Base-by-base conservation (phyloP, 805 yeast genomes). In the Lachancea nothofagi region DNA sequence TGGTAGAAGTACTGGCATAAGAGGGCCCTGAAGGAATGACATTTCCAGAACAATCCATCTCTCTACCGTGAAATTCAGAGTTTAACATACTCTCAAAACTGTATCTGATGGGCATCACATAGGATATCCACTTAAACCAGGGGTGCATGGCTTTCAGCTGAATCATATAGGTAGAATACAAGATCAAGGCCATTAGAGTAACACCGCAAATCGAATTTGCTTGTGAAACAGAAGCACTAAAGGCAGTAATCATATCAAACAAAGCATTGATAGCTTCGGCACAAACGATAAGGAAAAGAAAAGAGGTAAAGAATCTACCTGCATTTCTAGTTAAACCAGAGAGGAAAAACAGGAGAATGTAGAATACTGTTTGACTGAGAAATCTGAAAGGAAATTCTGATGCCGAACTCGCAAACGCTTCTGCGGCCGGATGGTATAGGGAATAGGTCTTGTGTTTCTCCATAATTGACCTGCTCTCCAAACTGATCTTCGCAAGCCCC, bases 371-470 rank as follows among this genome's bases (percentile, higher is more conserved):
- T 21, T 69, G 53, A 27, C 71, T 66, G 24, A 69, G 46, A 22
- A 74, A 44, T 59, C 82, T 82, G 40, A 76, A 67, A 3, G 90
- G 89, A 43, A 83, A 58, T 36, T 77, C 80, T 3, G 84, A 71
- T 3, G 80, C 43, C 33, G 78, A 66, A 4, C 77, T 66, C 0
- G 86, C 80, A 3, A 83, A 49, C 1, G 86, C 83, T 53, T 83
- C 90, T 3, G 85, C 78, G 10, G 86, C 71, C 2, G 89, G 88
- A 43, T 78, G 77, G 56, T 81, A 85, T 42, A 83, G 70, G 0
- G 86, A 78, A 50, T 80, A 84, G 35, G 72, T 71, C 52, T 79
- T 78, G 55, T 84, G 94, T 53, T 84, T 83, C 50, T 73, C 74
- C 20, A 81, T 71, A 46, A 84, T 76, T 34, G 79, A 74, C 47